These are phyloP conservation scores for Kazachstania viticola DNA, from an alignment of 805 yeast genomes.

Conservation along the genomic window DNA sequence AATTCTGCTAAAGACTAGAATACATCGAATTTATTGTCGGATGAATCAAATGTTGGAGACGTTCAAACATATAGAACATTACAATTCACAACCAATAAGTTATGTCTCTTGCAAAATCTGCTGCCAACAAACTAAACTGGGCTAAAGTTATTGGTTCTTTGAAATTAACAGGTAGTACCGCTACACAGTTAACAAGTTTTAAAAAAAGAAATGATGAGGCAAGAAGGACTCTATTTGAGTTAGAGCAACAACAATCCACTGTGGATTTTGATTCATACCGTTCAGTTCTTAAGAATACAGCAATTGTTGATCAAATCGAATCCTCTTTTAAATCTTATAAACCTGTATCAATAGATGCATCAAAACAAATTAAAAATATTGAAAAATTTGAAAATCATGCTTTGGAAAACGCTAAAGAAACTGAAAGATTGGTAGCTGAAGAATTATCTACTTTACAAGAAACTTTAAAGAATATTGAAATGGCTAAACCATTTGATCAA, in stretches of 20 bases:
- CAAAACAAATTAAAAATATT: conserved; percentile 84
- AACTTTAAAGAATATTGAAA: conserved; percentile 87
- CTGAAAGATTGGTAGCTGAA: conserved; percentile 77
- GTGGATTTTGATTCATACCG: conserved; percentile 81
- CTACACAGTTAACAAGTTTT: conserved; percentile 78
- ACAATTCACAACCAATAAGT: no score
- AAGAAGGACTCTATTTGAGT: conserved; percentile 62
- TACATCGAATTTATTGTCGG: no score
- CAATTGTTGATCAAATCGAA: conserved; percentile 73
- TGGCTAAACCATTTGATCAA: conserved; percentile 96
- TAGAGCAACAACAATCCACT: conserved; percentile 58
- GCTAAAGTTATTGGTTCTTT: conserved; percentile 76
- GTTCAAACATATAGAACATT: no score
- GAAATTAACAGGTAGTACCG: conserved; percentile 89
- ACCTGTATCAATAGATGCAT: conserved; percentile 76
- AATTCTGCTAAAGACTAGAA: no score
- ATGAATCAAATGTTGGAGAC: no score
- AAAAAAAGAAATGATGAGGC: conserved; percentile 99
- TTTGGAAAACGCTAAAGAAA: conserved; percentile 84
- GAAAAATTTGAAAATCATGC: conserved; percentile 93
- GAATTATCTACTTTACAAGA: conserved; percentile 78
- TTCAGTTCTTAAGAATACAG: conserved; percentile 66
- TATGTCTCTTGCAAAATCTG: conserved; percentile 38
- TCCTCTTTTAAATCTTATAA: conserved; percentile 60
- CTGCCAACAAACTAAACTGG: conserved; percentile 90